These are phyloP conservation scores for Penicillium sp. DNA, from an alignment of 2,329 filamentous ascomycete genomes.

Conservation along the genomic window DNA sequence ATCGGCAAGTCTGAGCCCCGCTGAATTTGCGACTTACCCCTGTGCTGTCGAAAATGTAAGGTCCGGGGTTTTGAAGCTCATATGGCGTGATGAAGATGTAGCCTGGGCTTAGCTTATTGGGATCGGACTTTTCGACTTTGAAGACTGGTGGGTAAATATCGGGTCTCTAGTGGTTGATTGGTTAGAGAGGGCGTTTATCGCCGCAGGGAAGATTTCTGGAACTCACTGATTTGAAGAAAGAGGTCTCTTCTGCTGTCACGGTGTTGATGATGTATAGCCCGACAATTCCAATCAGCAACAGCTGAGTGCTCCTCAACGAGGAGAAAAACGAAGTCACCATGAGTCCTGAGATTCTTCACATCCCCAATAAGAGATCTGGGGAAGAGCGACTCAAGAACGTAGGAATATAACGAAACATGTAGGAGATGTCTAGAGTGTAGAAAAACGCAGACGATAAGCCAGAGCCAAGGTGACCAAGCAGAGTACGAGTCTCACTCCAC, in stretches of 20 bases:
- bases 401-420: not conserved
- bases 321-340: constrained; percentile 26
- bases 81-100: constrained; percentile 56
- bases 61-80: constrained; percentile 50
- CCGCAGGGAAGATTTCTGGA: not conserved
- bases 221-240: constrained; percentile 41
- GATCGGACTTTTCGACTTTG: constrained; percentile 30
- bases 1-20: not conserved
- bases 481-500: constrained; percentile 4
- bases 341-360: constrained; percentile 23
- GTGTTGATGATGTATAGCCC: constrained; percentile 19
- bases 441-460: not conserved
- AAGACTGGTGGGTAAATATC: constrained; percentile 42
- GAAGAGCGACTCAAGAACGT: constrained; percentile 3
- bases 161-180: constrained; percentile 32
- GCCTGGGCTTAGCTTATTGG: constrained; percentile 44
- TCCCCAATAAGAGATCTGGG: constrained; percentile 7
- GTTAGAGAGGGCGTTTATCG: not conserved
- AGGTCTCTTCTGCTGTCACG: constrained; percentile 31
- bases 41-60: constrained; percentile 55
- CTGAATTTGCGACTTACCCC: constrained; percentile 35
- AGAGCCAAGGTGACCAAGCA: not conserved
- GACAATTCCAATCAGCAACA: constrained; percentile 19
- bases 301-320: constrained; percentile 12
- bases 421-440: not conserved